A percentile compares a stretch with the other conserved stretches of the same genome.
Conservation (phyloP, 805 yeast species). For the Barnettozyma wickerhamii region DNA sequence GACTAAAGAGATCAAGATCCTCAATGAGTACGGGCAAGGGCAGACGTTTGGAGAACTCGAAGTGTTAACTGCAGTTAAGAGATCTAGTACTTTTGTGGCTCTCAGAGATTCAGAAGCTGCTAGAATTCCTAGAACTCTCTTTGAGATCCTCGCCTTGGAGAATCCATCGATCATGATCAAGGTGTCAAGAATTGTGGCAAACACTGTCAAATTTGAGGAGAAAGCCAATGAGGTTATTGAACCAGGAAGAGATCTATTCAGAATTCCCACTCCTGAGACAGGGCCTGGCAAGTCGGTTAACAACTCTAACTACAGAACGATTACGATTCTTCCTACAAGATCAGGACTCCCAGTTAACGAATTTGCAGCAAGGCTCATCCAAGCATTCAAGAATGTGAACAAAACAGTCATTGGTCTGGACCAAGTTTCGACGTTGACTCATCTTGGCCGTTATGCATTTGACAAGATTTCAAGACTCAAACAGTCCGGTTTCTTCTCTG, state of each 20-base stretch:
- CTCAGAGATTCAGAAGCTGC: slow-evolving; percentile 93
- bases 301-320: slow-evolving; percentile 64
- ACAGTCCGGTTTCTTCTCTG: slow-evolving; percentile 85
- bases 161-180: slow-evolving; percentile 90
- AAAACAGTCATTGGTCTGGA: slow-evolving; percentile 74
- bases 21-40: slow-evolving; percentile 89
- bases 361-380: slow-evolving; percentile 69
- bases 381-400: slow-evolving; percentile 70
- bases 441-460: slow-evolving; percentile 89
- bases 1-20: slow-evolving; percentile 28
- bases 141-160: slow-evolving; percentile 77
- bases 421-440: slow-evolving; percentile 73
- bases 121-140: slow-evolving; percentile 83
- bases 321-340: slow-evolving; percentile 77
- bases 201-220: slow-evolving; percentile 30
- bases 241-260: slow-evolving; percentile 8
- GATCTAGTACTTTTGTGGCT: slow-evolving; percentile 71
- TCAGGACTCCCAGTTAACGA: slow-evolving; percentile 81
- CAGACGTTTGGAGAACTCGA: slow-evolving; percentile 94
- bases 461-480: slow-evolving; percentile 82
- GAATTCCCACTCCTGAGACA: slow-evolving; percentile 29
- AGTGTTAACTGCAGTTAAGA: slow-evolving; percentile 74
- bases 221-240: slow-evolving; percentile 13
- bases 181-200: slow-evolving; percentile 83
- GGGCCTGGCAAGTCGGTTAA: slow-evolving; percentile 7